Percentiles rank a stretch among this genome's conserved stretches.
Conservation (phyloP, 1,139 yeast species). For the Yamadazyma membranifaciens region DNA sequence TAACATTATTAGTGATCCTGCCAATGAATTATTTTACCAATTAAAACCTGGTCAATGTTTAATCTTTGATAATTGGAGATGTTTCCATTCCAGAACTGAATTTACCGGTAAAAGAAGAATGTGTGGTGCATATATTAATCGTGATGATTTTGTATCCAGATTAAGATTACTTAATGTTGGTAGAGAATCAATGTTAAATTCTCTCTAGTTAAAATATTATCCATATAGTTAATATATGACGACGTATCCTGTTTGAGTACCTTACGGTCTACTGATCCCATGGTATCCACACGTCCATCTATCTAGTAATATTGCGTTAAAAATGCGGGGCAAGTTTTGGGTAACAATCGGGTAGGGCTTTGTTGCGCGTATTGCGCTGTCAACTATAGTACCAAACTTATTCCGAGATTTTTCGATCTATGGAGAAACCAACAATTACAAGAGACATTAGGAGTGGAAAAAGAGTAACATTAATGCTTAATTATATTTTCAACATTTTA, state of each 20-base stretch:
- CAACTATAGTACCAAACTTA: not conserved
- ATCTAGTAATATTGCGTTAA: not conserved
- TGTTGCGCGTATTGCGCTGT: not conserved
- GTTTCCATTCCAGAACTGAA: slow-evolving; percentile 68
- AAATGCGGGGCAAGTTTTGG: slow-evolving; percentile 10
- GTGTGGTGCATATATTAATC: slow-evolving; percentile 74
- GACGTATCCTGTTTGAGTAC: too few relatives aligned
- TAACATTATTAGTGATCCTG: slow-evolving; percentile 47
- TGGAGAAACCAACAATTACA: not conserved
- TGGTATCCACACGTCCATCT: not conserved
- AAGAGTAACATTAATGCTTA: not conserved
- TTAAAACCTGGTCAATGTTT: slow-evolving; percentile 68
- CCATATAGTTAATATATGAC: too few relatives aligned
- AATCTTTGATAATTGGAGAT: slow-evolving; percentile 77
- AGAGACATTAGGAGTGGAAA: not conserved
- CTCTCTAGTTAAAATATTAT: too few relatives aligned
- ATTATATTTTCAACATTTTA: slow-evolving; percentile 7
- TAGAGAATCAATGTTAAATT: slow-evolving; percentile 45
- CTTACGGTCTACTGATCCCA: not conserved
- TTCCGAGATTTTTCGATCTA: not conserved
- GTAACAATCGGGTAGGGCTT: too few relatives aligned
- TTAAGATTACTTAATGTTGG: slow-evolving; percentile 53
- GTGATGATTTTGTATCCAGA: slow-evolving; percentile 67
- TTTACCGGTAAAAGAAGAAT: slow-evolving; percentile 70
- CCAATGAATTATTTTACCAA: slow-evolving; percentile 56